phyloP scores from a whole-genome alignment of 176 grass and related monocot genomes.

The Carex kokanica region DNA sequence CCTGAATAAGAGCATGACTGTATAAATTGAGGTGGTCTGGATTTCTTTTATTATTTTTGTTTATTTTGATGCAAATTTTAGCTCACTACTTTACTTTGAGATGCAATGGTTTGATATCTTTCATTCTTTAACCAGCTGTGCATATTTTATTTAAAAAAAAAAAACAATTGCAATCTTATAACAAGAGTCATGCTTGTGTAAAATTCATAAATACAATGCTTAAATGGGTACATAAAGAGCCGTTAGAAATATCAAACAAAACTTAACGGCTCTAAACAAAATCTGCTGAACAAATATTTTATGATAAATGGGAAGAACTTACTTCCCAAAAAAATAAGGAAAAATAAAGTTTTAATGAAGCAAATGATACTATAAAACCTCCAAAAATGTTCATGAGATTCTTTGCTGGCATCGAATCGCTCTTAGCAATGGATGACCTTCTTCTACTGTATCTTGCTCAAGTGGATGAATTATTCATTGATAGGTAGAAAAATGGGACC shows the following conservation, averaged over 20 bases:
- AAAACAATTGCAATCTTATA: not conserved
- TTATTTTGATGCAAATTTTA: slow-evolving; percentile 2
- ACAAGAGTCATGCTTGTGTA: not conserved
- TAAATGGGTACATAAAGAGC: not conserved
- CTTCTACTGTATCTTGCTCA: not conserved
- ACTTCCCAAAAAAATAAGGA: slow-evolving; percentile 29
- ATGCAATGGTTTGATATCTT: not conserved
- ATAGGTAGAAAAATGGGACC: slow-evolving; percentile 23
- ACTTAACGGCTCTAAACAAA: slow-evolving; percentile 49
- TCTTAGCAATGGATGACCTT: slow-evolving; percentile 2
- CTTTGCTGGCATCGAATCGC: not conserved
- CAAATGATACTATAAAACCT: slow-evolving; percentile 34
- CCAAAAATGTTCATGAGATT: slow-evolving; percentile 45
- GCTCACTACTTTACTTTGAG: not conserved
- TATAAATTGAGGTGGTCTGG: not conserved
- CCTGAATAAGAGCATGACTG: slow-evolving; percentile 12
- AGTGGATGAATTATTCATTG: not conserved
- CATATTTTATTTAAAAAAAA: not conserved
- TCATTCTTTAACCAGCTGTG: not conserved
- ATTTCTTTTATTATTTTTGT: not conserved
- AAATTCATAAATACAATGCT: slow-evolving; percentile 12
- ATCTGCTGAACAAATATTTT: slow-evolving; percentile 54
- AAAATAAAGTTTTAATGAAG: slow-evolving; percentile 32
- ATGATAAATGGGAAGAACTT: slow-evolving; percentile 56
- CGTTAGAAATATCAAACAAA: slow-evolving; percentile 22